A percentile compares a stretch with the other conserved stretches of the same genome.
Evolutionary conservation across 164 flowering plant species (phyloP).

Genomic region (Taxillus chinensis): DNA sequence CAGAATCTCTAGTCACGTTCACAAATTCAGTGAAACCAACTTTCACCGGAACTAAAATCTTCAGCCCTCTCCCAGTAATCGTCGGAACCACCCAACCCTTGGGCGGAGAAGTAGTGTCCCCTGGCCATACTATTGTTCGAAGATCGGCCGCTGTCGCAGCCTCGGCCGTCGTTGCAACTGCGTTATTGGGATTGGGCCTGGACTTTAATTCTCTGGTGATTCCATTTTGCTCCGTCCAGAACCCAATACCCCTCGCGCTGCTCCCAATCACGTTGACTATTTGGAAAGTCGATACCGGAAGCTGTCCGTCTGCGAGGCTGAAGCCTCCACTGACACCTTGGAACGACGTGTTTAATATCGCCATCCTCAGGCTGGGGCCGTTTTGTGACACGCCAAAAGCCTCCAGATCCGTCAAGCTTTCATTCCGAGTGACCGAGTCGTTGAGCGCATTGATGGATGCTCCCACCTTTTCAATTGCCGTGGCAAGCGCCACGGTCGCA

Average conservation of each 20-base stretch:
- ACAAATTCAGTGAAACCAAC: slow-evolving; percentile 24
- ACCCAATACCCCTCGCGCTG: slow-evolving; percentile 8
- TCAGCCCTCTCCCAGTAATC: slow-evolving; percentile 17
- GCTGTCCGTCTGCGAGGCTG: slow-evolving; percentile 4
- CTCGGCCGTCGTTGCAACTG: no score
- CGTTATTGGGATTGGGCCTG: background rate
- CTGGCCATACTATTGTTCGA: slow-evolving; percentile 26
- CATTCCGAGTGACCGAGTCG: background rate
- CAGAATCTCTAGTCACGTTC: slow-evolving; percentile 11
- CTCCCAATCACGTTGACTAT: slow-evolving; percentile 12
- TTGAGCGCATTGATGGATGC: background rate
- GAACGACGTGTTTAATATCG: slow-evolving; percentile 3
- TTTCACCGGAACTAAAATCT: slow-evolving; percentile 25
- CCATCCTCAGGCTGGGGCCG: slow-evolving; percentile 9
- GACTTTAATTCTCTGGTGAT: slow-evolving; percentile 4
- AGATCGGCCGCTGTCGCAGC: slow-evolving; percentile 9
- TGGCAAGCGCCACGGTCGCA: slow-evolving; percentile 10
- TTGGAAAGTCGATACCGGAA: background rate
- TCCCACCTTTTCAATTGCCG: slow-evolving; percentile 10
- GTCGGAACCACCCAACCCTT: slow-evolving; percentile 24
- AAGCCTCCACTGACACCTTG: slow-evolving; percentile 11
- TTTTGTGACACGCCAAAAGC: slow-evolving; percentile 5
- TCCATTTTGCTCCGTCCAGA: slow-evolving; percentile 18
- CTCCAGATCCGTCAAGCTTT: slow-evolving; percentile 10
- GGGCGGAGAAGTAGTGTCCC: slow-evolving; percentile 13